A percentile compares a stretch with the other conserved stretches of the same genome.
Evolutionary conservation across 2,329 filamentous ascomycete species (phyloP).

Genomic region (Ophiosphaerella narmari): DNA sequence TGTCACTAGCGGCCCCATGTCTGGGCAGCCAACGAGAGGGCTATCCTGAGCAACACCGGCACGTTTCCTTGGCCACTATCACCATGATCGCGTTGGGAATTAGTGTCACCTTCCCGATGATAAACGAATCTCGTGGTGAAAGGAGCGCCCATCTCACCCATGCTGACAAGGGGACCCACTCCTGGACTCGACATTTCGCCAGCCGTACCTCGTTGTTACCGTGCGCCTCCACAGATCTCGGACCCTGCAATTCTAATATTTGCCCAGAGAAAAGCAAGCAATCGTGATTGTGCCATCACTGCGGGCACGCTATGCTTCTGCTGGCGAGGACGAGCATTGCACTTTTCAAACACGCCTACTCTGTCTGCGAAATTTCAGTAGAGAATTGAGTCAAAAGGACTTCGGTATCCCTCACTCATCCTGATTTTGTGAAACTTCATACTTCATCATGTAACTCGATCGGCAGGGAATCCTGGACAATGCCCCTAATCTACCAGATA

Average conservation of each 20-base stretch:
- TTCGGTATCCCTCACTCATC: not conserved
- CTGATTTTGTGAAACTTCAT: not conserved
- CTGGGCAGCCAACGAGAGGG: slow-evolving; percentile 3
- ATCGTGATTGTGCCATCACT: not conserved
- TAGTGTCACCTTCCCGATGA: slow-evolving; percentile 26
- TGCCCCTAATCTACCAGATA: slow-evolving; percentile 10
- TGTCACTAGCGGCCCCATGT: not conserved
- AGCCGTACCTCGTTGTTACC: not conserved
- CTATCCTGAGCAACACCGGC: slow-evolving; percentile 7
- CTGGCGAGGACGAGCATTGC: too few species aligned
- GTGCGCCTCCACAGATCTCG: too few species aligned
- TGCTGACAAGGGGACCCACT: not conserved
- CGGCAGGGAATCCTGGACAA: slow-evolving; percentile 4
- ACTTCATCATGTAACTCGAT: slow-evolving; percentile 2
- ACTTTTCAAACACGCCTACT: too few species aligned
- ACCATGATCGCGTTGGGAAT: slow-evolving; percentile 26
- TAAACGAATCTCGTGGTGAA: slow-evolving; percentile 22
- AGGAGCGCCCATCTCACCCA: not conserved
- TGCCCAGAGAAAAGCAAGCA: not conserved
- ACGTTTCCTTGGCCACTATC: slow-evolving; percentile 11
- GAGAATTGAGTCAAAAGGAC: not conserved
- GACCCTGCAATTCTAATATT: not conserved
- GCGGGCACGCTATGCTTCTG: not conserved
- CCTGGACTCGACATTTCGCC: not conserved
- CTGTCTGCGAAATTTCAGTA: too few species aligned